A percentile compares a stretch with the other conserved stretches of the same genome.
Evolutionary conservation across 129 eudicot genomes (phyloP).

Genomic region (Artemisia annua): DNA sequence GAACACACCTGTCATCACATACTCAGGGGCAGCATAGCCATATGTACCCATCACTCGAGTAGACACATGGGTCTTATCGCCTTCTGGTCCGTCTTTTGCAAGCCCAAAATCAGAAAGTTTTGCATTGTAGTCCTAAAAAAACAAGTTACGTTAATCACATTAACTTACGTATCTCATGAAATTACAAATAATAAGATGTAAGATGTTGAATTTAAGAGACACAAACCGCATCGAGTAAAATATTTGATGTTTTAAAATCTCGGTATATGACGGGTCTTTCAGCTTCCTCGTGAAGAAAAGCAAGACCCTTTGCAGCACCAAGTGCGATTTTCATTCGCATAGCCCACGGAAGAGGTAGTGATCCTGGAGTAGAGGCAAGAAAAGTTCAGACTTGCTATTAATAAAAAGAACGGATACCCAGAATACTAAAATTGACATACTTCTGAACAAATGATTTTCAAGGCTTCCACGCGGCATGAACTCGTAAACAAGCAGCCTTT

Average conservation of each 20-base stretch:
- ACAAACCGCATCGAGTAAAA: constrained; percentile 78
- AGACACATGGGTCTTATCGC: constrained; percentile 88
- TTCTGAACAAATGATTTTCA: constrained; percentile 94
- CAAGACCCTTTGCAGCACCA: constrained; percentile 92
- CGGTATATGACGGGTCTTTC: constrained; percentile 91
- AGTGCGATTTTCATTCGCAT: constrained; percentile 88
- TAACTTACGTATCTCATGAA: not conserved
- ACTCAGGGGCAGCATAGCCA: constrained; percentile 96
- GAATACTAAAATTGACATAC: constrained; percentile 42
- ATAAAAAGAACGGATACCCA: not conserved
- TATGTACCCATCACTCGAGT: constrained; percentile 92
- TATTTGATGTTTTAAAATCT: constrained; percentile 87
- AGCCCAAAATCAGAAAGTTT: constrained; percentile 98
- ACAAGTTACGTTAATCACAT: not conserved
- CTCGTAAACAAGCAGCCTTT: constrained; percentile 94
- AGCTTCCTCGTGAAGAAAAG: constrained; percentile 92
- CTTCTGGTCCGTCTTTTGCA: constrained; percentile 95
- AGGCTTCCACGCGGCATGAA: constrained; percentile 97
- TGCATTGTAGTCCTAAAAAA: constrained; percentile 78
- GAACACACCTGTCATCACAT: constrained; percentile 75
- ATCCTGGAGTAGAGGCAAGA: constrained; percentile 44
- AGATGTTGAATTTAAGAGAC: constrained; percentile 7
- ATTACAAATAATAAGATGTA: constrained; percentile 4
- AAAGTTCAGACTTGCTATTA: not conserved
- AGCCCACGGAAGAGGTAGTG: constrained; percentile 87